These are phyloP conservation scores for Salix dunnii DNA, from an alignment of 345 rosid genomes.

Conservation along the genomic window DNA sequence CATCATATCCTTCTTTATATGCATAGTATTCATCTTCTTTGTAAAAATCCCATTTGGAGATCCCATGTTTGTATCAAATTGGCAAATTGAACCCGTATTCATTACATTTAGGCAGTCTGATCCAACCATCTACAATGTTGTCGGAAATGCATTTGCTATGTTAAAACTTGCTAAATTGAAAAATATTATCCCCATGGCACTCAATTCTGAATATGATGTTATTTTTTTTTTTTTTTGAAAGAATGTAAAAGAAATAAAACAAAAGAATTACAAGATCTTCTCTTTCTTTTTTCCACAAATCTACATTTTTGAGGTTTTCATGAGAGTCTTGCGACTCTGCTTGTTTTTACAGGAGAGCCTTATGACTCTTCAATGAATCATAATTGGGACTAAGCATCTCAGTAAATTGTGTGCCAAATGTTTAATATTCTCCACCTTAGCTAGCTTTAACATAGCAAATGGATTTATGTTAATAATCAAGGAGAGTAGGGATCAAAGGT, in stretches of 20 bases:
- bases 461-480: background rate
- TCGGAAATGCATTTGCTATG: background rate
- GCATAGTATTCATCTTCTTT: background rate
- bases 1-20: slow-evolving; percentile 1
- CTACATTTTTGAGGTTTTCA: background rate
- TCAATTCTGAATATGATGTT: background rate
- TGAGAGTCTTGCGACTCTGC: too few species aligned
- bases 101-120: background rate
- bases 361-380: too few species aligned
- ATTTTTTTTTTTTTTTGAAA: too few species aligned
- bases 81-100: background rate
- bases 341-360: too few species aligned
- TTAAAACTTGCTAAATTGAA: background rate
- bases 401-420: background rate
- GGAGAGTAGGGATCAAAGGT: background rate
- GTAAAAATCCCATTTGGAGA: background rate
- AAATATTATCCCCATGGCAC: background rate
- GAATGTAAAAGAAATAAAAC: too few species aligned
- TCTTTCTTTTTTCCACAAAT: background rate
- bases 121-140: background rate
- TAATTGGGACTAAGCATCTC: too few species aligned
- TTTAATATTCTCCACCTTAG: background rate
- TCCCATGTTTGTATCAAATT: background rate
- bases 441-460: background rate
- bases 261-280: background rate